Evolutionary conservation across 805 yeast species (phyloP).

Genomic region (Cyberlindnera maclurae): DNA sequence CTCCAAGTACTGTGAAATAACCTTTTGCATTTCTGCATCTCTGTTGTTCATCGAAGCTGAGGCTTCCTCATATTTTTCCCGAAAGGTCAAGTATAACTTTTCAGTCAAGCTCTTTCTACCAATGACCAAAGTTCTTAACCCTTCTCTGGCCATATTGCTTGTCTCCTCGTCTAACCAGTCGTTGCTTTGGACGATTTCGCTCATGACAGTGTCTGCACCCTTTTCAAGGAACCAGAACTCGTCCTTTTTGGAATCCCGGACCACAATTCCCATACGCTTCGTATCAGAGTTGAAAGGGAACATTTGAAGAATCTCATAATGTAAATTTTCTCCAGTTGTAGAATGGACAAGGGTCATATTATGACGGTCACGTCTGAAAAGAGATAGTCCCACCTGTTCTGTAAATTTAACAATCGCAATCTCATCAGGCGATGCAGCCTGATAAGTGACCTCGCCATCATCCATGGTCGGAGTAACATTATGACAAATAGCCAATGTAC

Average conservation of each 20-base stretch:
- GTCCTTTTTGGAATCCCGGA: slow-evolving; percentile 51
- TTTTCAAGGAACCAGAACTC: slow-evolving; percentile 84
- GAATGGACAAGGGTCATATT: slow-evolving; percentile 63
- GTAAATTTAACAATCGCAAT: slow-evolving; percentile 94
- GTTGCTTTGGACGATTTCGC: slow-evolving; percentile 67
- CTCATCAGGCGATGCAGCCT: slow-evolving; percentile 98
- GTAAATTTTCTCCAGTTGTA: slow-evolving; percentile 41
- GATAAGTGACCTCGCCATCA: slow-evolving; percentile 71
- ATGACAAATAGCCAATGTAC: slow-evolving; percentile 90
- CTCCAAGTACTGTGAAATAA: slow-evolving; percentile 66
- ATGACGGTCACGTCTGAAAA: slow-evolving; percentile 76
- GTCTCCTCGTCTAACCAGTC: slow-evolving; percentile 99
- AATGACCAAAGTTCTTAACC: slow-evolving; percentile 87
- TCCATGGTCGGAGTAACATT: slow-evolving; percentile 92
- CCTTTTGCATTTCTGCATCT: slow-evolving; percentile 64
- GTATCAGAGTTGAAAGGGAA: slow-evolving; percentile 96
- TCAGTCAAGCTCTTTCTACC: slow-evolving; percentile 69
- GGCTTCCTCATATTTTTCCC: slow-evolving; percentile 60
- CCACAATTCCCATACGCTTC: slow-evolving; percentile 91
- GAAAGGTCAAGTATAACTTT: slow-evolving; percentile 55
- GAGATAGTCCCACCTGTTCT: slow-evolving; percentile 73
- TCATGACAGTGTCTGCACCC: slow-evolving; percentile 97
- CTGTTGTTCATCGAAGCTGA: slow-evolving; percentile 73
- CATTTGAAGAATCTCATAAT: slow-evolving; percentile 66
- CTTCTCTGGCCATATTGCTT: slow-evolving; percentile 97